A percentile compares a stretch with the other conserved stretches of the same genome.
Conservation (phyloP, 345 rosid species). For the Corymbia maculata region DNA sequence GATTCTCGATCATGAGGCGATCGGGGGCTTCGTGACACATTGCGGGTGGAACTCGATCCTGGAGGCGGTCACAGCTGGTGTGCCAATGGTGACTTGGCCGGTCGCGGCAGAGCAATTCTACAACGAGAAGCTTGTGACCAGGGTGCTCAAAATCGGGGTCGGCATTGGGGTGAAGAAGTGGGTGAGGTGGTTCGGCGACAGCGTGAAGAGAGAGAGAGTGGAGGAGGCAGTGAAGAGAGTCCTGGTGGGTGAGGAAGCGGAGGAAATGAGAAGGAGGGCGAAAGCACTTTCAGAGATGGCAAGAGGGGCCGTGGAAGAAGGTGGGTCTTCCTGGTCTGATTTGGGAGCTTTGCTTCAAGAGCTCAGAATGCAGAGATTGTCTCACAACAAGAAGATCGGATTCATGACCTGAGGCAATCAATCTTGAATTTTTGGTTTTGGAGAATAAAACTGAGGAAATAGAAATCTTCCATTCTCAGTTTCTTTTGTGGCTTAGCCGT, state of each 20-base stretch:
- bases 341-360: slow-evolving; percentile 9
- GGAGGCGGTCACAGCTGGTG: slow-evolving; percentile 9
- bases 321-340: slow-evolving; percentile 30
- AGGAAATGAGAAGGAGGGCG: slow-evolving; percentile 19
- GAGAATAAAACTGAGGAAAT: too few species aligned
- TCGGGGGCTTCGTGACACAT: slow-evolving; percentile 60
- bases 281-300: slow-evolving; percentile 6
- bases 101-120: slow-evolving; percentile 3
- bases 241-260: slow-evolving; percentile 33
- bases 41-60: slow-evolving; percentile 66
- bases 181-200: background rate
- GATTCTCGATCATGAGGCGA: slow-evolving; percentile 51
- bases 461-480: too few species aligned
- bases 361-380: background rate
- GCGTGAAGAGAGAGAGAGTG: background rate
- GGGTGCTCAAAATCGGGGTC: background rate
- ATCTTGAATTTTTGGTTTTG: too few species aligned
- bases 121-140: background rate
- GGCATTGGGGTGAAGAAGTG: background rate
- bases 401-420: too few species aligned
- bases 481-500: too few species aligned
- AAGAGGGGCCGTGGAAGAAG: slow-evolving; percentile 20
- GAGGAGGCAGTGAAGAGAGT: background rate
- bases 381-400: background rate
- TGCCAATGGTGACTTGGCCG: slow-evolving; percentile 21